These are phyloP conservation scores for Parathielavia appendiculata DNA, from an alignment of 495 filamentous ascomycete genomes.

Conservation along the genomic window DNA sequence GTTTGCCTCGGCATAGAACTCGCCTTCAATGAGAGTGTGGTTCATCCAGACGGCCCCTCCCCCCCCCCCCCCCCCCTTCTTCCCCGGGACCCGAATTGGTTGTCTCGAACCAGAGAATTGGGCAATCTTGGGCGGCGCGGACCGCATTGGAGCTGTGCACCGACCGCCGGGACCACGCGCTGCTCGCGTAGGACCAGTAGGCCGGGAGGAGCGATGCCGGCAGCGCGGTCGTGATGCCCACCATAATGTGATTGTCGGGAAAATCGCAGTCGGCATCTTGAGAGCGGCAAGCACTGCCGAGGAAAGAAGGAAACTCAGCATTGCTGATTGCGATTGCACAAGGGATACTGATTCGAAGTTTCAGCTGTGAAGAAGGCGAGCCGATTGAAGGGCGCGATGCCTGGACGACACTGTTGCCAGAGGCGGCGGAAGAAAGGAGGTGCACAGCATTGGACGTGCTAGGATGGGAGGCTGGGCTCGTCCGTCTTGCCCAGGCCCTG, in stretches of 20 bases:
- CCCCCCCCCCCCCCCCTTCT: too few species aligned
- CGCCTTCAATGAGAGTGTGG: slow-evolving; percentile 4
- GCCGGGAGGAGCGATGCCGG: background rate
- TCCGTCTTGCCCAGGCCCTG: slow-evolving; percentile 20
- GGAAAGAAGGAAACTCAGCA: too few species aligned
- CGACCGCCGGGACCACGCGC: slow-evolving; percentile 1
- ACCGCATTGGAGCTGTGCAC: background rate
- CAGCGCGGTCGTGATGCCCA: slow-evolving; percentile 4
- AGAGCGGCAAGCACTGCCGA: too few species aligned
- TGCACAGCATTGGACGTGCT: too few species aligned
- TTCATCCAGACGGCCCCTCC: slow-evolving; percentile 3
- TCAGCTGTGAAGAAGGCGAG: too few species aligned
- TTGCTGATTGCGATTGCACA: too few species aligned
- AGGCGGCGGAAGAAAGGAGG: too few species aligned
- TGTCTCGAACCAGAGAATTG: slow-evolving; percentile 1
- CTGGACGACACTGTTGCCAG: too few species aligned
- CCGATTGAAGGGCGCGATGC: too few species aligned
- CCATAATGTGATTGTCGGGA: slow-evolving; percentile 1
- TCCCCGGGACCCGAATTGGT: slow-evolving; percentile 1
- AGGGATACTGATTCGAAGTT: too few species aligned
- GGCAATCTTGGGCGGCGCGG: background rate
- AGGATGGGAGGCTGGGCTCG: too few species aligned
- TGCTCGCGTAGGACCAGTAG: background rate
- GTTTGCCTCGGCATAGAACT: slow-evolving; percentile 17
- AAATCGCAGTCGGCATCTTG: background rate